Percentiles rank a stretch among this genome's conserved stretches.
Evolutionary conservation across 306 rosid species (phyloP).

Genomic region (Glycine tomentella): DNA sequence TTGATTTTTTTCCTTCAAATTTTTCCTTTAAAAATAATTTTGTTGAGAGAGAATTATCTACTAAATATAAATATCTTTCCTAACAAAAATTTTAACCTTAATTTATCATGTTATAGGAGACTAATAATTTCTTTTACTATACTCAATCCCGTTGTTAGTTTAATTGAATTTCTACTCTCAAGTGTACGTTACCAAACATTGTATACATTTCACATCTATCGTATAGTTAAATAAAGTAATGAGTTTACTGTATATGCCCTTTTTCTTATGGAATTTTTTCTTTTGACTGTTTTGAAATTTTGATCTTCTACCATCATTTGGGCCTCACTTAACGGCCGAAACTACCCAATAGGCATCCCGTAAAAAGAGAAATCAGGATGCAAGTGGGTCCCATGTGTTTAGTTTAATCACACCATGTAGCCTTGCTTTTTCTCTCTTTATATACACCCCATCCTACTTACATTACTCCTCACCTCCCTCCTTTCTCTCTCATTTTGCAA

Average conservation of each 20-base stretch:
- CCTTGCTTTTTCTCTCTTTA: slow-evolving; percentile 62
- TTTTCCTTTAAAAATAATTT: too few species aligned
- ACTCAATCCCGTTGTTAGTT: too few species aligned
- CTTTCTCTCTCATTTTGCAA: background rate
- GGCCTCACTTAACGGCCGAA: slow-evolving; percentile 75
- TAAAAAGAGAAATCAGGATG: slow-evolving; percentile 68
- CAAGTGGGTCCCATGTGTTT: slow-evolving; percentile 63
- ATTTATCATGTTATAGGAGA: too few species aligned
- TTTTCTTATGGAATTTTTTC: background rate
- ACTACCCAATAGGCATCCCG: slow-evolving; percentile 65
- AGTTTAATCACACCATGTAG: slow-evolving; percentile 66
- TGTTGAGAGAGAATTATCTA: too few species aligned
- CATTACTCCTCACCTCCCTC: slow-evolving; percentile 40
- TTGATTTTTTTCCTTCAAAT: too few species aligned
- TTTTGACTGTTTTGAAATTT: slow-evolving; percentile 1
- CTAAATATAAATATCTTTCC: too few species aligned
- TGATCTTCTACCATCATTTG: slow-evolving; percentile 50
- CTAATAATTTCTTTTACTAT: too few species aligned
- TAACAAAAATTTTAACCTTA: too few species aligned
- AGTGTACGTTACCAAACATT: too few species aligned
- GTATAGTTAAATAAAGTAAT: too few species aligned
- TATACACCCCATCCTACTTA: slow-evolving; percentile 48
- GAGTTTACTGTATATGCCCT: background rate
- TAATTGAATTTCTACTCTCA: too few species aligned
- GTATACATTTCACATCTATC: too few species aligned